Base-by-base conservation (phyloP, 1,284 basidiomycete genomes). In the Leccinum insolens region DNA sequence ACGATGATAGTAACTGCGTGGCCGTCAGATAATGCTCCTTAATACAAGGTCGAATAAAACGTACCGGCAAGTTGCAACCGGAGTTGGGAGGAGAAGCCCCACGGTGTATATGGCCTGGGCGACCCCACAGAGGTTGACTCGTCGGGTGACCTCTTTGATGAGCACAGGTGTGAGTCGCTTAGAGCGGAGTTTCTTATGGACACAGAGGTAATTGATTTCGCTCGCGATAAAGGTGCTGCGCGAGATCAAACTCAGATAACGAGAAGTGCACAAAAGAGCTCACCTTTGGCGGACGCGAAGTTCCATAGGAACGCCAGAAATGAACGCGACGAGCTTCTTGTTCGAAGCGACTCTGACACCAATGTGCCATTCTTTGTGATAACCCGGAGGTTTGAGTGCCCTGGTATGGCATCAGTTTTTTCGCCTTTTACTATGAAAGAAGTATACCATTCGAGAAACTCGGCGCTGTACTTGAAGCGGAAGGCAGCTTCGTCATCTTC, bases 41-140 rank as follows among this genome's bases (percentile, higher is more conserved):
- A 61, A 57, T 55, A 44, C 60, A n/a, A 41, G 25, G 31, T 61
- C 41, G 55, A 66, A 57, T 2, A n/a, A 39, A 20, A 80, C 86
- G 69, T 75, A 92, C 89, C 90, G 85, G 79, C 92, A 95, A 14
- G 89, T 90, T 5, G 94, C 88, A 28, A 98, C 88, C 0, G 96
- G 96, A 0, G 96, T 98, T 8, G 96, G 96, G 28, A 99, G 82
- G 44, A 96, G 88, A 17, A 95, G 89, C 7, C 96, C 95, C 34
- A 89, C 96, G 0, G 98, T 99, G 80, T 99, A 99, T 67, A 99
- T 94, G 4, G 98, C 98, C 80, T 99, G 98, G 83, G 98, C 99
- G 63, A 98, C 86, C 62, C 95, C 94, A 69, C 89, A 87, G 20
- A 99, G 83, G 79, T 99, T 90, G 70, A 95, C 94, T 75, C 95